Percentiles rank a stretch among this genome's conserved stretches.
phyloP scores from a whole-genome alignment of 192 early-diverging fungal genomes.

The Linnemannia elongata region DNA sequence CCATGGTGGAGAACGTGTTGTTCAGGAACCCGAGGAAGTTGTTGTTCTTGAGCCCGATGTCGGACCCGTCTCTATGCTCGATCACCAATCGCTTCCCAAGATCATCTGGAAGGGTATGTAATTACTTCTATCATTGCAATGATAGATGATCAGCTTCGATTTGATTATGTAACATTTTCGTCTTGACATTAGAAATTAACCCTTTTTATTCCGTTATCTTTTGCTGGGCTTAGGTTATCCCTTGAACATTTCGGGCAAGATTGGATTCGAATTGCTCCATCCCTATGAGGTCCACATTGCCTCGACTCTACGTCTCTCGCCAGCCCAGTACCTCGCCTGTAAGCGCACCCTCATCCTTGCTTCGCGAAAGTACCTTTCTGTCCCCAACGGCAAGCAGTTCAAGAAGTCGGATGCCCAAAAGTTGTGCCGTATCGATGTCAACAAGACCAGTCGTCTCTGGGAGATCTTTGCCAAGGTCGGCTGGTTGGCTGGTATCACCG shows the following conservation, averaged over 20 bases:
- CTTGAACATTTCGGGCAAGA: conserved; percentile 52
- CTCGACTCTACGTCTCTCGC: conserved; percentile 84
- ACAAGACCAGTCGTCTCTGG: conserved; percentile 91
- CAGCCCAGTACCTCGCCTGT: conserved; percentile 86
- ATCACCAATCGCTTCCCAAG: conserved; percentile 18
- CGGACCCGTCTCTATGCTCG: conserved; percentile 35
- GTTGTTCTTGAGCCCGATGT: conserved; percentile 36
- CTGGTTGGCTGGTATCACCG: conserved; percentile 75
- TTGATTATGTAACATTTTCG: not conserved
- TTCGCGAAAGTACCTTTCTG: conserved; percentile 57
- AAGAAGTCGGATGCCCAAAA: conserved; percentile 94
- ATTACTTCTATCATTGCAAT: not conserved
- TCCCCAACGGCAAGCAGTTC: conserved; percentile 66
- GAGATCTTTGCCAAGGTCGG: conserved; percentile 90
- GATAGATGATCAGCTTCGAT: not conserved
- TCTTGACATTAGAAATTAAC: conserved; percentile 1
- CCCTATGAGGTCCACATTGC: conserved; percentile 80
- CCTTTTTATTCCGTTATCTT: not conserved
- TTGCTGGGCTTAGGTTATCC: conserved; percentile 55
- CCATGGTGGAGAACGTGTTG: conserved; percentile 53
- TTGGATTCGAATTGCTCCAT: conserved; percentile 67
- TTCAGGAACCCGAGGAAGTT: conserved; percentile 43
- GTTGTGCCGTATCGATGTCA: conserved; percentile 92
- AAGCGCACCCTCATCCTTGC: conserved; percentile 83
- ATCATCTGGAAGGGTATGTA: conserved; percentile 48